Base-by-base conservation (phyloP, 2,329 filamentous ascomycete species). In the Parascedosporium putredinis region DNA sequence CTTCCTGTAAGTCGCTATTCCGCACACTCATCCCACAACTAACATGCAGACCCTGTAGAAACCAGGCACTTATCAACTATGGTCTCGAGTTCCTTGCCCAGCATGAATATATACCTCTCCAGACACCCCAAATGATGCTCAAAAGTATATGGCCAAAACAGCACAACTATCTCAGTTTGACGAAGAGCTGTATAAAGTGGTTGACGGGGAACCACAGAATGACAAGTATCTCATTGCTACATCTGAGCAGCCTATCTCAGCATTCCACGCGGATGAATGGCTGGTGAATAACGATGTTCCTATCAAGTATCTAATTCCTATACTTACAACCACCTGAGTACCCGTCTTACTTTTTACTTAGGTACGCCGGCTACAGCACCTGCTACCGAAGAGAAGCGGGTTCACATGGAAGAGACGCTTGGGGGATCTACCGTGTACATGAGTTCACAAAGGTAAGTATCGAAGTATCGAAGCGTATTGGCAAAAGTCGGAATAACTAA, bases 71-170 rank as follows among this genome's bases (percentile, higher is more conserved):
- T 47, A 83, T 96, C 67, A 95, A 95, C 70, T 98, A 97, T 64
- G 91, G 90, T 49, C 74, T 96, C 45, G 85, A 95, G 61, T 97
- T 95, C 66, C 80, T 97, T 50, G 80, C 80, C 66, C 74, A 79
- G 59, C 86, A 84, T 66, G 89, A 86, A 51, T 95, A 89, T 68
- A 88, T 78, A 25, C 83, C 87, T 6, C 81, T 91, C 56, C 87
- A 93, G 62, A 85, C 91, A 2, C 90, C 90, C 2, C 89, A 88
- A 62, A 94, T 98, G 74, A 95, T 97, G 87, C 78, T 91, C 55
- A 86, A 87, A 87, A 95, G 47, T 84, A 88, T 65, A 98, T 98
- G 93, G 90, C 86, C 53, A 97, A 97, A 75, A 98, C 93, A 0
- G 93, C 93, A 2, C 93, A 98, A 69, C 81, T 98, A 23, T 89